Base-by-base conservation (phyloP, 2,329 filamentous ascomycete genomes). In the Fusarium sp. region DNA sequence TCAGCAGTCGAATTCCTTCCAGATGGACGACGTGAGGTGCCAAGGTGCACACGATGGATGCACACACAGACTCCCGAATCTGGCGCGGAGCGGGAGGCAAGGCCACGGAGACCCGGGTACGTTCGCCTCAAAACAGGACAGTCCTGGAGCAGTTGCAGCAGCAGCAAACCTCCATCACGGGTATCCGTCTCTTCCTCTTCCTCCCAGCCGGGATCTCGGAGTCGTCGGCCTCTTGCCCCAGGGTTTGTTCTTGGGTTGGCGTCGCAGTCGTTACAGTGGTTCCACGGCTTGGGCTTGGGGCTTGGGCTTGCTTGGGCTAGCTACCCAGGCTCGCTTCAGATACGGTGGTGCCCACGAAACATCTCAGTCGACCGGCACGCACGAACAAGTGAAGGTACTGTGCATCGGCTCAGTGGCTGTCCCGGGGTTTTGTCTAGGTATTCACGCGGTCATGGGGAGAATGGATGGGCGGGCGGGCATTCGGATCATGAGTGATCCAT, bases 401-500 rank as follows among this genome's bases (percentile, higher is more conserved):
- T 63, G 27, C 47, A 57, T 64, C 43, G 45, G 58, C 63, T 66
- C 72, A 70, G 65, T 74, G 71, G 71, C 68, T 74, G 65, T 58
- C 63, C 33, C 68, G 68, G 71, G 68, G 68, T 61, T 58, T 54
- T 54, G 27, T 32, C 50, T 32, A 54, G 68, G 65, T 62, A 65
- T 64, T 54, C 52, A 61, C 72, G 52, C 58, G 37, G 71, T 58
- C 68, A 73, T 73, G 64, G 43, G 61, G 71, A 71, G 64, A 38
- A 73, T 43, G 50, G 61, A 61, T 65, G 70, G 71, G 56, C 68
- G 35, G 45, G 61, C 68, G 35, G 58, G 63, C 68, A 40, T 69
- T 63, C 50, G 64, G 71, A 73, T 73, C 71, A 74, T 54, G 63
- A 57, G 32, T 73, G 40, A 62, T 17, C 65, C 57, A 73, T 69